These are phyloP conservation scores for Venturia oleaginea DNA, from an alignment of 2,329 filamentous ascomycete genomes.

Conservation along the genomic window DNA sequence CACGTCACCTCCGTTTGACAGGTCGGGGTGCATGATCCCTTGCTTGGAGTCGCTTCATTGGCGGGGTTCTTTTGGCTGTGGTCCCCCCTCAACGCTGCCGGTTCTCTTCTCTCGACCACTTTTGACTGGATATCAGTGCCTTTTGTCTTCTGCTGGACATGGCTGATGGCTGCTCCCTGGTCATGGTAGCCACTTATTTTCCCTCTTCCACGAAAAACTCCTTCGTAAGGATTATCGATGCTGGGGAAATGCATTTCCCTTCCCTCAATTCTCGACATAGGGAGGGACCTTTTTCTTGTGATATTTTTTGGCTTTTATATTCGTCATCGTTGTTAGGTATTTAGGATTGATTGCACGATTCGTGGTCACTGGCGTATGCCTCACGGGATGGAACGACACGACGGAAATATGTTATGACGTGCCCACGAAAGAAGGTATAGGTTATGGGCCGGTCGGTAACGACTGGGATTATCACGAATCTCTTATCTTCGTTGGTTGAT, in stretches of 20 bases:
- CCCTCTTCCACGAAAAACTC: not conserved
- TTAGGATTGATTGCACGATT: not conserved
- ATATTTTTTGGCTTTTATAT: not conserved
- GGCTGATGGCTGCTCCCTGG: not conserved
- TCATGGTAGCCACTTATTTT: not conserved
- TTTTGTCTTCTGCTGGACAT: not conserved
- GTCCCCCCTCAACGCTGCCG: not conserved
- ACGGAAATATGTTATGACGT: not conserved
- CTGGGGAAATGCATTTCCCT: not conserved
- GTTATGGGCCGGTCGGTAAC: not conserved
- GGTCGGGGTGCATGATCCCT: slow-evolving; percentile 1
- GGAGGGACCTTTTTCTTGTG: no score
- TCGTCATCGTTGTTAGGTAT: not conserved
- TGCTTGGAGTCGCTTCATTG: not conserved
- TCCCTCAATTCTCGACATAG: not conserved
- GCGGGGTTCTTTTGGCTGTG: not conserved
- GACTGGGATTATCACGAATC: not conserved
- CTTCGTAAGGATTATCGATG: not conserved
- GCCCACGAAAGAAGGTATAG: not conserved
- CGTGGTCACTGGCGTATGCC: not conserved
- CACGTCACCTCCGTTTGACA: slow-evolving; percentile 3
- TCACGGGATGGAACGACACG: slow-evolving; percentile 1
- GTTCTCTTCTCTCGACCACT: no score
- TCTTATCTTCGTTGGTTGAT: not conserved
- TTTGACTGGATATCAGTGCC: slow-evolving; percentile 3